A percentile compares a stretch with the other conserved stretches of the same genome.
phyloP scores from a whole-genome alignment of 2,329 filamentous ascomycete genomes.

The Fusarium sp. region DNA sequence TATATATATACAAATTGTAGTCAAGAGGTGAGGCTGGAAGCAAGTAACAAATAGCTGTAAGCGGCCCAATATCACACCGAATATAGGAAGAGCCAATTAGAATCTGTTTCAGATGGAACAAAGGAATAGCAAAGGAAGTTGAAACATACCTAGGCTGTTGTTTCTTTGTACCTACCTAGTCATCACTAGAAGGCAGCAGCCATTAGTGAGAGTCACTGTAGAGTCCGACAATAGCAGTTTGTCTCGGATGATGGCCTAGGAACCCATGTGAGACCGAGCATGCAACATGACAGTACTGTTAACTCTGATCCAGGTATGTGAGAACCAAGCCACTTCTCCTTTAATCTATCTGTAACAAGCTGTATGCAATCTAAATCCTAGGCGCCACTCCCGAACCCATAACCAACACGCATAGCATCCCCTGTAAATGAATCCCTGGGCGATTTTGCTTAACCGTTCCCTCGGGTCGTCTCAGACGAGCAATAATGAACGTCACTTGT shows the following conservation, averaged over 20 bases:
- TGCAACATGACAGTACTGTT: not conserved
- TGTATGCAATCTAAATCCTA: constrained; percentile 3
- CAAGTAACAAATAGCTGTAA: not conserved
- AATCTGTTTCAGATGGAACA: not conserved
- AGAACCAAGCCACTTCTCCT: not conserved
- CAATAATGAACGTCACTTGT: not conserved
- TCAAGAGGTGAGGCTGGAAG: not conserved
- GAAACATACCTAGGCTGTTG: not conserved
- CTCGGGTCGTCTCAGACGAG: not conserved
- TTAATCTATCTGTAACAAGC: not conserved
- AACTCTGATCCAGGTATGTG: not conserved
- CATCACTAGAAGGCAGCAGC: not conserved
- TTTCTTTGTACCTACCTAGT: not conserved
- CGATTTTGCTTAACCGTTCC: not conserved
- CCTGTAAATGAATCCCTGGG: constrained; percentile 17
- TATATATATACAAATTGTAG: not conserved
- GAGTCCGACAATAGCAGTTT: not conserved
- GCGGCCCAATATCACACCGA: not conserved
- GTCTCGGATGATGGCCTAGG: not conserved
- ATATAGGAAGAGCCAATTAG: not conserved
- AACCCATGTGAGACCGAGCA: not conserved
- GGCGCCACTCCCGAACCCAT: not conserved
- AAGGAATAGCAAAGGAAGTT: not conserved
- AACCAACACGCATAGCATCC: not conserved
- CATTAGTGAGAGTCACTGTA: not conserved